phyloP scores from a whole-genome alignment of 192 early-diverging fungal genomes.

The Chytriomyces sp. region DNA sequence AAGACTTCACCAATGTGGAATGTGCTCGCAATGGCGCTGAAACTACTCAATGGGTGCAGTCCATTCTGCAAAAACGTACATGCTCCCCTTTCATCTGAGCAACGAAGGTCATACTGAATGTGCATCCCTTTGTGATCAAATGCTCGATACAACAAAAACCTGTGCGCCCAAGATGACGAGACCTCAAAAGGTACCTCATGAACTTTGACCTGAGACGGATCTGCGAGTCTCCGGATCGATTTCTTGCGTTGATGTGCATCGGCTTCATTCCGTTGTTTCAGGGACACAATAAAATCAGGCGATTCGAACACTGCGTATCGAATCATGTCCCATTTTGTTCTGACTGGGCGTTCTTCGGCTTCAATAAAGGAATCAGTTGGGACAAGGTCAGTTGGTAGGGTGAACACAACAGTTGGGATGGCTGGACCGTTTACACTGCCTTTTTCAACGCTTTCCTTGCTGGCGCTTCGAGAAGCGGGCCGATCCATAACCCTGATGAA shows the following conservation, averaged over 20 bases:
- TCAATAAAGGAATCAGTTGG: too few relatives aligned
- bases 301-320: neutral
- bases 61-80: neutral
- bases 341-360: neutral
- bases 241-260: neutral
- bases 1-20: neutral
- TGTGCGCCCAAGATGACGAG: neutral
- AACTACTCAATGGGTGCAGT: slow-evolving; percentile 1
- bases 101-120: neutral
- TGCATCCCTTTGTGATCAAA: slow-evolving; percentile 3
- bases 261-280: neutral
- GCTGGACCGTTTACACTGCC: too few relatives aligned
- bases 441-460: too few relatives aligned
- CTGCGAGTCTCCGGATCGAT: too few relatives aligned
- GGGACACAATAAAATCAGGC: neutral
- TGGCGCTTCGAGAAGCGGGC: too few relatives aligned
- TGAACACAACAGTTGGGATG: too few relatives aligned
- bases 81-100: neutral
- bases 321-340: neutral
- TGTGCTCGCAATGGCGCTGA: neutral
- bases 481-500: too few relatives aligned
- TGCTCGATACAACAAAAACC: slow-evolving; percentile 2
- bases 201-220: too few relatives aligned
- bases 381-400: too few relatives aligned
- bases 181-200: too few relatives aligned